phyloP scores from a whole-genome alignment of 768 basidiomycete species.

The Filobasidium wieringae region DNA sequence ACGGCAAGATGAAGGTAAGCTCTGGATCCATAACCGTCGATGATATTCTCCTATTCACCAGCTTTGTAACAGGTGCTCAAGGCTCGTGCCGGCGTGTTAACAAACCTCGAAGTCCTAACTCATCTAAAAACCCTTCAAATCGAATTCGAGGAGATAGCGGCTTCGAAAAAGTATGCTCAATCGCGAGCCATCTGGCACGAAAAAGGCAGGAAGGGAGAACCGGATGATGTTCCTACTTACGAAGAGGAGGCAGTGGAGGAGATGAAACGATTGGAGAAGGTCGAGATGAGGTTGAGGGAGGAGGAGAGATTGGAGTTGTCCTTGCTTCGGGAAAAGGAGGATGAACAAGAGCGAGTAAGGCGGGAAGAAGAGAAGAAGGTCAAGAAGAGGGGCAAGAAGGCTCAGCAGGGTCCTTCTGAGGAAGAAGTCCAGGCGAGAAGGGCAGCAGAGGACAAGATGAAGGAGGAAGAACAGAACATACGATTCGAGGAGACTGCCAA shows the following conservation, averaged over 20 bases:
- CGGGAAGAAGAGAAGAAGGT: neutral
- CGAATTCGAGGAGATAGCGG: neutral
- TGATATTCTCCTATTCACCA: too few relatives aligned
- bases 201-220: neutral
- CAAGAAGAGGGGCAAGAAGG: neutral
- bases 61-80: neutral
- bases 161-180: neutral
- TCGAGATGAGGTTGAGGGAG: neutral
- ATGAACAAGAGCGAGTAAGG: neutral
- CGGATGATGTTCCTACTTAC: neutral
- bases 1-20: too few relatives aligned
- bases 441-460: neutral
- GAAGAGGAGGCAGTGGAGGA: neutral
- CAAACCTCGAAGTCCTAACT: neutral
- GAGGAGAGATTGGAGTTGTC: neutral
- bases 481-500: neutral
- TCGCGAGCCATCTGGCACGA: neutral
- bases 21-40: too few relatives aligned
- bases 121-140: neutral
- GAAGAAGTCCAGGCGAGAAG: neutral
- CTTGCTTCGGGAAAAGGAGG: neutral
- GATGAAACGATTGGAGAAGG: neutral
- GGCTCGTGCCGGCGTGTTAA: neutral
- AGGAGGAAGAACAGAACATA: neutral
- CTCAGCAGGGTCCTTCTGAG: neutral